Conservation (phyloP, 2,329 filamentous ascomycete species). For the Cladosporium sp. region DNA sequence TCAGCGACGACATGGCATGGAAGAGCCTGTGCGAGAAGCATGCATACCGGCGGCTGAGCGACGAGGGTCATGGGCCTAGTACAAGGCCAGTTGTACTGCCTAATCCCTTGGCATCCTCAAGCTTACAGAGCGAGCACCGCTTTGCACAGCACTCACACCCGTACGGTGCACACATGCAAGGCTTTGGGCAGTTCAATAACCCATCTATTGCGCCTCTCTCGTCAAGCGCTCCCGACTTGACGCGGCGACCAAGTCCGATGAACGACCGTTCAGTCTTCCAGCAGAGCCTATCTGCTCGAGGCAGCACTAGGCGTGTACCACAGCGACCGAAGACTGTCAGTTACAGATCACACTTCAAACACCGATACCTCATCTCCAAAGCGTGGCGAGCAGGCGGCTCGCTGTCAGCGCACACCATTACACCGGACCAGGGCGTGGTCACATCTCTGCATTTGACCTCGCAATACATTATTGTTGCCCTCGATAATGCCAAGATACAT, state of each 20-base stretch:
- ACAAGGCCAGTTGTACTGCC: background rate
- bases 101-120: conserved; percentile 13
- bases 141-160: conserved; percentile 19
- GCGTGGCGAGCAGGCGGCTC: conserved; percentile 92
- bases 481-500: conserved; percentile 98
- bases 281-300: conserved; percentile 21
- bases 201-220: conserved; percentile 35
- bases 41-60: conserved; percentile 63
- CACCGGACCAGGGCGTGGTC: conserved; percentile 92
- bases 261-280: conserved; percentile 16
- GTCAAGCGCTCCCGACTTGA: conserved; percentile 44
- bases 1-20: conserved; percentile 97
- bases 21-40: conserved; percentile 95
- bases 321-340: conserved; percentile 63
- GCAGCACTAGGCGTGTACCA: conserved; percentile 24
- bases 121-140: conserved; percentile 16
- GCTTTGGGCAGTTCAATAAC: conserved; percentile 20
- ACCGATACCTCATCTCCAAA: conserved; percentile 92
- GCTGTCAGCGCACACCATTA: conserved; percentile 79
- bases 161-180: conserved; percentile 21
- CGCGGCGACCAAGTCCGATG: conserved; percentile 19
- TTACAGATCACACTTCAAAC: conserved; percentile 96
- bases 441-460: conserved; percentile 90
- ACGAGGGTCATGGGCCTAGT: conserved; percentile 26
- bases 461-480: conserved; percentile 93